Conservation (phyloP, 768 basidiomycete species). For the Naematelia aurantialba region DNA sequence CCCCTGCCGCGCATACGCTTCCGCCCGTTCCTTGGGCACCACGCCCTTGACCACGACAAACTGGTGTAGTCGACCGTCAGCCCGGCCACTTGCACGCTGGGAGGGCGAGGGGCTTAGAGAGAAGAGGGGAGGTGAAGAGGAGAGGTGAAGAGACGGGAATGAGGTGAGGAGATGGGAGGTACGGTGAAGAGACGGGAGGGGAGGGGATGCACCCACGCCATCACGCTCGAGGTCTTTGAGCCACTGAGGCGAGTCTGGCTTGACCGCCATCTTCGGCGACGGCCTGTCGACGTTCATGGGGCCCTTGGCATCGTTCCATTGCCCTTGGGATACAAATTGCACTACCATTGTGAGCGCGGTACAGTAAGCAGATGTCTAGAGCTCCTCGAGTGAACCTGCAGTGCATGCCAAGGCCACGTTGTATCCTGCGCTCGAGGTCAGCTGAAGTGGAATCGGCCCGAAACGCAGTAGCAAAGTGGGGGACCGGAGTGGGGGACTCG, state of each 20-base stretch:
- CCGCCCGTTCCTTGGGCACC: not conserved
- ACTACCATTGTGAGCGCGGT: conserved; percentile 1
- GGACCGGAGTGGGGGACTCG: not conserved
- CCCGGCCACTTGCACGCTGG: no score
- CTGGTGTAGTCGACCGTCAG: no score
- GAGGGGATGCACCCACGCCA: not conserved
- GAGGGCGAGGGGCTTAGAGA: no score
- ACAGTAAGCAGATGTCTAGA: no score
- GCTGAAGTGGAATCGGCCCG: not conserved
- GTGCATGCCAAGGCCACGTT: no score
- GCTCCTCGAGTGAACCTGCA: no score
- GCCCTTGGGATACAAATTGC: not conserved
- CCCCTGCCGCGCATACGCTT: conserved; percentile 22
- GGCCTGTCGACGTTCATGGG: conserved; percentile 1
- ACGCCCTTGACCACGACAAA: conserved; percentile 7
- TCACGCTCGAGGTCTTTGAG: conserved; percentile 9
- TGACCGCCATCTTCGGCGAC: not conserved
- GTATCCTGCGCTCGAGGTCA: no score
- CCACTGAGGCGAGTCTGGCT: conserved; percentile 1
- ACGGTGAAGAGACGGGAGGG: not conserved
- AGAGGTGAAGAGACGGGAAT: no score
- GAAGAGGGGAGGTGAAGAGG: no score
- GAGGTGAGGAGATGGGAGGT: not conserved
- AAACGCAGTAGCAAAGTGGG: not conserved
- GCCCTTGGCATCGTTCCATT: conserved; percentile 9